These are phyloP conservation scores for Debaryomyces robertsiae DNA, from an alignment of 1,139 yeast species.

Conservation along the genomic window DNA sequence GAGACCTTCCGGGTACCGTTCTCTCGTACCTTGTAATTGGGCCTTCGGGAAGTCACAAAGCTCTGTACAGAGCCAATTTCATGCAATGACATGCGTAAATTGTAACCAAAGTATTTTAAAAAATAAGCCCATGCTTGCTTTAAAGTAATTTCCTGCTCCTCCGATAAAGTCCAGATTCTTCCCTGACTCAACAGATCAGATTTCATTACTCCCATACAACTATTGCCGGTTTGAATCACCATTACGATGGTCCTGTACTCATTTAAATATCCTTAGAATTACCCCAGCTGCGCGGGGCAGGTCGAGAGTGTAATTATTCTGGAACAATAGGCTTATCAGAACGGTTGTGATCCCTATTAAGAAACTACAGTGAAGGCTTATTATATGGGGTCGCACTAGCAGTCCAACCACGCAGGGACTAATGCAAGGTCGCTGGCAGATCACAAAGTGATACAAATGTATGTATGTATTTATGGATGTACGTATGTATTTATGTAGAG, in stretches of 20 bases:
- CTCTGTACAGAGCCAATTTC: constrained; percentile 14
- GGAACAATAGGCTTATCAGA: too few relatives aligned
- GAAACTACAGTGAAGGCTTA: too few relatives aligned
- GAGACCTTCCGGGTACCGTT: too few relatives aligned
- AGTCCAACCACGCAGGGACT: too few relatives aligned
- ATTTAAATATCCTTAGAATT: neutral
- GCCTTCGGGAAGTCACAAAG: constrained; percentile 17
- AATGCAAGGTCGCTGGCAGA: too few relatives aligned
- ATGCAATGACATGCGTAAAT: constrained; percentile 38
- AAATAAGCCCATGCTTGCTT: constrained; percentile 78
- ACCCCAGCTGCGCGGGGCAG: neutral
- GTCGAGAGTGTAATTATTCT: too few relatives aligned
- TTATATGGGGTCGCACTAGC: too few relatives aligned
- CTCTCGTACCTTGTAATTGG: too few relatives aligned
- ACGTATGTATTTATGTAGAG: too few relatives aligned
- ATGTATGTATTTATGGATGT: too few relatives aligned
- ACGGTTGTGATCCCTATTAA: too few relatives aligned
- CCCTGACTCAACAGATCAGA: neutral
- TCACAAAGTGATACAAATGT: too few relatives aligned
- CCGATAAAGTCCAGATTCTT: constrained; percentile 1
- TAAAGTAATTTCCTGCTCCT: constrained; percentile 51
- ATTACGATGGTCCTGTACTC: neutral
- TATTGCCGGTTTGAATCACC: neutral
- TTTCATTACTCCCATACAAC: neutral
- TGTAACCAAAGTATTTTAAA: constrained; percentile 62